These are phyloP conservation scores for Dysphania ambrosioides DNA, from an alignment of 148 eudicot species.

Conservation along the genomic window DNA sequence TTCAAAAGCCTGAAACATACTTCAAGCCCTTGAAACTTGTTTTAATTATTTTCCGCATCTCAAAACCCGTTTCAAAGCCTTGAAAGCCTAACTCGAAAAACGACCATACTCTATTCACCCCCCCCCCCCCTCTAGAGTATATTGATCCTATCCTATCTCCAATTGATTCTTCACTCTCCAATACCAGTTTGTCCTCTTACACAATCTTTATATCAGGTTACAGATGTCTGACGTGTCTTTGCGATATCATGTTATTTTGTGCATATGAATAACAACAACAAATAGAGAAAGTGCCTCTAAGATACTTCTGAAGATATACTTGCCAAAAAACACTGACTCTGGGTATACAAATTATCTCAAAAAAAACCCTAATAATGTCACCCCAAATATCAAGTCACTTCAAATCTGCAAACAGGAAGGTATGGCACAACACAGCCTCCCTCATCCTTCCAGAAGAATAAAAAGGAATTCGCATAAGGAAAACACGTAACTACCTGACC, in stretches of 20 bases:
- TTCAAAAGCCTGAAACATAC: no score
- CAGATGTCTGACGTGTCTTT: background rate
- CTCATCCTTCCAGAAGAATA: background rate
- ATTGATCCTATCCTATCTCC: no score
- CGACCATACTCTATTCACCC: no score
- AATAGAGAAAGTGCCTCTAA: background rate
- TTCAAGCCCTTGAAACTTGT: no score
- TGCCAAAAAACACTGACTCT: background rate
- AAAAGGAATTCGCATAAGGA: background rate
- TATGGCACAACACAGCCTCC: background rate
- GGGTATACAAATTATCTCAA: background rate
- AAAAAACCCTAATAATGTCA: background rate
- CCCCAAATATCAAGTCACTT: background rate
- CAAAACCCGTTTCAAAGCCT: no score
- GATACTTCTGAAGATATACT: background rate
- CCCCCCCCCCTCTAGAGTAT: no score
- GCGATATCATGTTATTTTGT: background rate
- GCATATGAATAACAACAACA: background rate
- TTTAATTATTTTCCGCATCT: no score
- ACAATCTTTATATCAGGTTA: background rate
- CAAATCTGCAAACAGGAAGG: background rate
- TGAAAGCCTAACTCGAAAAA: no score
- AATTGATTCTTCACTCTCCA: background rate
- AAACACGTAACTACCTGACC: constrained; percentile 57
- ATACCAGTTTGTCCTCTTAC: background rate